phyloP scores from a whole-genome alignment of 495 filamentous ascomycete species.

The Tuber brumale region DNA sequence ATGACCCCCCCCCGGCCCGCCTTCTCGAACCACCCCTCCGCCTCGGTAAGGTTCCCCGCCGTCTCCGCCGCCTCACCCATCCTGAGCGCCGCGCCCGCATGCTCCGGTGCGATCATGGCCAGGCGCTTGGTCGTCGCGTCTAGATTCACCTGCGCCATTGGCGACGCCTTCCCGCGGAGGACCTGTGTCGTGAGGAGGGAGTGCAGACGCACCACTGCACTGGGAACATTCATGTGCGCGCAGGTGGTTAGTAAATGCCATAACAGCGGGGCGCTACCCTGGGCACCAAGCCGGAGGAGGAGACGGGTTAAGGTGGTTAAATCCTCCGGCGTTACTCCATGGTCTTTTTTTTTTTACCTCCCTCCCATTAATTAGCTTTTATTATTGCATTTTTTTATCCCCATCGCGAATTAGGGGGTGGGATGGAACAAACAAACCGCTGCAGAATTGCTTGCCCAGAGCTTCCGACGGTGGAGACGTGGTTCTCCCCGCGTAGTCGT shows the following conservation, averaged over 20 bases:
- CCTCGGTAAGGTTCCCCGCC: constrained; percentile 62
- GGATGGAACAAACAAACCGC: constrained; percentile 9
- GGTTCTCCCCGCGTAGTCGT: constrained; percentile 23
- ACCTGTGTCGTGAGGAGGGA: constrained; percentile 4
- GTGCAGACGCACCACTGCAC: constrained; percentile 21
- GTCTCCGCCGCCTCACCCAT: constrained; percentile 60
- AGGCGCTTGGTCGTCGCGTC: constrained; percentile 55
- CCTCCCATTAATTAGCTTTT: not conserved
- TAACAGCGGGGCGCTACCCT: constrained; percentile 6
- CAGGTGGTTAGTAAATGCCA: constrained; percentile 27
- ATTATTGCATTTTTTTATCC: not conserved
- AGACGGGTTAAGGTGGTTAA: constrained; percentile 15
- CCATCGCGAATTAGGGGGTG: not conserved
- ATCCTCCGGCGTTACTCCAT: constrained; percentile 22
- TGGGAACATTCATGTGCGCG: constrained; percentile 19
- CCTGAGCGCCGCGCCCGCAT: constrained; percentile 56
- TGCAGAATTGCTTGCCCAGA: constrained; percentile 16
- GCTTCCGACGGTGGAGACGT: constrained; percentile 16
- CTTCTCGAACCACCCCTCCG: constrained; percentile 61
- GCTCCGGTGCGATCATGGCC: constrained; percentile 54
- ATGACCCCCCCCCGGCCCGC: constrained; percentile 53
- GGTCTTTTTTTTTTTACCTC: constrained; percentile 17
- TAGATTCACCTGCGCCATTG: constrained; percentile 61
- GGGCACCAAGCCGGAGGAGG: constrained; percentile 8
- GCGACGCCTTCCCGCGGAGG: constrained; percentile 48